Percentiles rank a stretch among this genome's conserved stretches.
phyloP scores from a whole-genome alignment of 768 basidiomycete species.

The Kwoniella sp. region DNA sequence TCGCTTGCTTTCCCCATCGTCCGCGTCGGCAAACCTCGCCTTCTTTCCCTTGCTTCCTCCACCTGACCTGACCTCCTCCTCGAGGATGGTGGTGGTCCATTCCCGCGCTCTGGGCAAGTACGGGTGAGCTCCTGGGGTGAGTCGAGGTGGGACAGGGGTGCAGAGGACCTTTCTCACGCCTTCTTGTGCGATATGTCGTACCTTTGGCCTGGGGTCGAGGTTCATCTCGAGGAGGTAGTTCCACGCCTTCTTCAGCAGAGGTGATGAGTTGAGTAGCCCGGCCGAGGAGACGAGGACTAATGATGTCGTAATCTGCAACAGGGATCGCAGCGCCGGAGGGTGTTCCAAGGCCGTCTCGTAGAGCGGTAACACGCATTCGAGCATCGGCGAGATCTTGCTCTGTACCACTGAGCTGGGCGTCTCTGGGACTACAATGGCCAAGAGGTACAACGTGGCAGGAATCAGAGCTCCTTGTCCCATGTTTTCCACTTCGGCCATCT shows the following conservation, averaged over 20 bases:
- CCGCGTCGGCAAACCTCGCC: slow-evolving; percentile 56
- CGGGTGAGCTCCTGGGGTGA: slow-evolving; percentile 63
- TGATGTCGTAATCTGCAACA: slow-evolving; percentile 68
- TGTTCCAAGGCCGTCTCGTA: slow-evolving; percentile 71
- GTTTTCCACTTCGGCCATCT: slow-evolving; percentile 44
- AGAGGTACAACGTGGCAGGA: slow-evolving; percentile 77
- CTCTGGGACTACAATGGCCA: slow-evolving; percentile 71
- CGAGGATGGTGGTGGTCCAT: slow-evolving; percentile 67
- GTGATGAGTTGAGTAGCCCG: slow-evolving; percentile 60
- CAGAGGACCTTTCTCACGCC: slow-evolving; percentile 71
- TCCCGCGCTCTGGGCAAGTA: slow-evolving; percentile 76
- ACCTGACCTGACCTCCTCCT: slow-evolving; percentile 59
- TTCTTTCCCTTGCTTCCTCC: slow-evolving; percentile 59
- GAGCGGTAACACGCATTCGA: slow-evolving; percentile 71
- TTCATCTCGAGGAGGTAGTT: slow-evolving; percentile 75
- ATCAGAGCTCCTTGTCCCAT: slow-evolving; percentile 66
- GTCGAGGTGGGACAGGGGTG: slow-evolving; percentile 69
- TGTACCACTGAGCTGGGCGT: slow-evolving; percentile 76
- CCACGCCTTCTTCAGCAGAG: slow-evolving; percentile 69
- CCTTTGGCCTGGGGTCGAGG: slow-evolving; percentile 86
- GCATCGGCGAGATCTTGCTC: slow-evolving; percentile 65
- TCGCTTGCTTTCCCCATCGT: slow-evolving; percentile 64
- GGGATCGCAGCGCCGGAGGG: slow-evolving; percentile 65
- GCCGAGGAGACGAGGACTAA: slow-evolving; percentile 68
- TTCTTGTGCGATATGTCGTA: slow-evolving; percentile 84